These are phyloP conservation scores for Heracleum sosnowskyi DNA, from an alignment of 129 eudicot genomes.

Conservation along the genomic window DNA sequence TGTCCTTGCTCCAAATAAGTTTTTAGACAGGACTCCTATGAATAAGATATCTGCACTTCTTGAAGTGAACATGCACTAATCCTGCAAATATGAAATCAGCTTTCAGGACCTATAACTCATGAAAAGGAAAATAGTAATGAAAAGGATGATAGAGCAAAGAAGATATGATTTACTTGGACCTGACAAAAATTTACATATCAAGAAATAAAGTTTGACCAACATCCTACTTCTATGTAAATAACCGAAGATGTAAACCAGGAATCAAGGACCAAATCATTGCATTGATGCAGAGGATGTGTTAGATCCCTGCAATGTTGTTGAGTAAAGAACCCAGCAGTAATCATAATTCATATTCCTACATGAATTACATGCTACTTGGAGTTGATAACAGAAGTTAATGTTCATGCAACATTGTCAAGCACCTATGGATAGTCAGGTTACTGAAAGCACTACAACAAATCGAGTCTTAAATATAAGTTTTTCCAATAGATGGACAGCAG, in stretches of 20 bases:
- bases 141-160: not conserved
- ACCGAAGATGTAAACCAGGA: not conserved
- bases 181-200: constrained; percentile 1
- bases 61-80: not conserved
- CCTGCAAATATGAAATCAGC: not conserved
- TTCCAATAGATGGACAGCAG: constrained; percentile 55
- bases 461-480: constrained; percentile 31
- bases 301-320: not conserved
- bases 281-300: not conserved
- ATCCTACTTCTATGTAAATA: not conserved
- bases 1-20: not conserved
- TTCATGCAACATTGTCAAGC: constrained; percentile 28
- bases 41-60: not conserved
- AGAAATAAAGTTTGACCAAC: not conserved
- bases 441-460: constrained; percentile 33
- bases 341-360: constrained; percentile 9
- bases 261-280: not conserved
- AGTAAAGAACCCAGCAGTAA: constrained; percentile 17
- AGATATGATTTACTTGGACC: not conserved
- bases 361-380: constrained; percentile 18
- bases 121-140: not conserved
- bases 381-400: constrained; percentile 20
- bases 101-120: not conserved
- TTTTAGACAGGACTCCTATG: not conserved
- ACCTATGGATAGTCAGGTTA: constrained; percentile 36